Percentiles rank a stretch among this genome's conserved stretches.
Evolutionary conservation across 768 basidiomycete genomes (phyloP).

Genomic region (Agaricus blazei): DNA sequence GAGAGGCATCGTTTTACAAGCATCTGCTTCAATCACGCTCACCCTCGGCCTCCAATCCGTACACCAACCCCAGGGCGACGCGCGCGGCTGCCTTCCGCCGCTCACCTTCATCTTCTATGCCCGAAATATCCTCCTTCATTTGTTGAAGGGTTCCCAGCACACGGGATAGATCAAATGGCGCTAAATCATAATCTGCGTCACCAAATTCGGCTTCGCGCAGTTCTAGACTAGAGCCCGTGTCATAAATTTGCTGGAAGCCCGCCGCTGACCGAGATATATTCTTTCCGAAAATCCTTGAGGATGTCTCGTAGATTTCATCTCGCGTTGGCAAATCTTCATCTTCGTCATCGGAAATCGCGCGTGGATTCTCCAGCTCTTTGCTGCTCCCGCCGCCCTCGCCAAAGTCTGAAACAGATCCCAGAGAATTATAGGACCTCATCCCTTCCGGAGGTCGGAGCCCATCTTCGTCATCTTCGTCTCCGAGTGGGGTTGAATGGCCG

Average conservation of each 20-base stretch:
- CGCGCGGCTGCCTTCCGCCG: constrained; percentile 63
- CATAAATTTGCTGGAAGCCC: background rate
- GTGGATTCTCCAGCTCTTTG: background rate
- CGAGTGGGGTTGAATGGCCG: constrained; percentile 4
- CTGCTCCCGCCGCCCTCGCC: constrained; percentile 21
- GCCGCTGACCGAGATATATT: background rate
- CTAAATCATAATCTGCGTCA: constrained; percentile 33
- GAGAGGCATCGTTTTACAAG: background rate
- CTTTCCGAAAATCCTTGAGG: constrained; percentile 45
- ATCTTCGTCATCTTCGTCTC: constrained; percentile 8
- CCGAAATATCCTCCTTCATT: constrained; percentile 71
- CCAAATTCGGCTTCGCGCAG: constrained; percentile 1
- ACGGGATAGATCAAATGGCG: constrained; percentile 55
- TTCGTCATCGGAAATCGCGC: constrained; percentile 11
- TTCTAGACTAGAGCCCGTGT: background rate
- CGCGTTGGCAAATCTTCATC: constrained; percentile 39
- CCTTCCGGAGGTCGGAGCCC: constrained; percentile 8
- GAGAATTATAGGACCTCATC: constrained; percentile 37
- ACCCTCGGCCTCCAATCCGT: constrained; percentile 44
- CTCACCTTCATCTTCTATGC: constrained; percentile 58
- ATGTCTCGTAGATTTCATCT: constrained; percentile 44
- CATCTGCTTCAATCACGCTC: background rate
- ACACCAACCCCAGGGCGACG: constrained; percentile 69
- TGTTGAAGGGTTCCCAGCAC: constrained; percentile 59
- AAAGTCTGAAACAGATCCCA: constrained; percentile 59